phyloP scores from a whole-genome alignment of 306 rosid genomes.

The Dalbergia cochinchinensis region DNA sequence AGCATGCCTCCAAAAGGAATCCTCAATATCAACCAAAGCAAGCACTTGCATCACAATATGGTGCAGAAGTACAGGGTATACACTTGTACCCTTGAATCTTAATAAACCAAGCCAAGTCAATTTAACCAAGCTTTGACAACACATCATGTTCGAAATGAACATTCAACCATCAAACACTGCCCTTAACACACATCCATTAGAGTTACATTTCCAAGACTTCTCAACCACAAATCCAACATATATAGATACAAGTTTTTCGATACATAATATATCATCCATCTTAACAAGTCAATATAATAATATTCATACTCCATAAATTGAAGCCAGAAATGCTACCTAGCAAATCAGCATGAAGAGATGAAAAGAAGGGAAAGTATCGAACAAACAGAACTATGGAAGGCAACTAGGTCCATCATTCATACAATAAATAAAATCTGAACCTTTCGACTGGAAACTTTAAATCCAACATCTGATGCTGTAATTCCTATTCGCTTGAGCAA shows the following conservation, averaged over 20 bases:
- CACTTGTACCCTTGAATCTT: neutral
- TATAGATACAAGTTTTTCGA: neutral
- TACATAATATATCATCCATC: neutral
- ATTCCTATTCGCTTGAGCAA: conserved; percentile 89
- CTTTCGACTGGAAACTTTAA: conserved; percentile 98
- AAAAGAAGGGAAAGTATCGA: conserved; percentile 26
- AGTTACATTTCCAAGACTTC: conserved; percentile 5
- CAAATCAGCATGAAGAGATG: neutral
- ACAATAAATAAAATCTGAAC: conserved; percentile 51
- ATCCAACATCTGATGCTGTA: conserved; percentile 91
- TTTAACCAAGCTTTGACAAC: conserved; percentile 31
- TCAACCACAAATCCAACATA: conserved; percentile 28
- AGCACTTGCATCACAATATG: conserved; percentile 25
- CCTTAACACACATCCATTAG: conserved; percentile 28
- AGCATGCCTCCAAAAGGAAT: conserved; percentile 32
- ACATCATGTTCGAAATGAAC: conserved; percentile 25
- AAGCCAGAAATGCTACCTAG: conserved; percentile 29
- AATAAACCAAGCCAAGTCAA: conserved; percentile 25
- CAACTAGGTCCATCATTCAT: conserved; percentile 32
- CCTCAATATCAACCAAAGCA: conserved; percentile 36
- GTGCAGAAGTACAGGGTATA: conserved; percentile 1
- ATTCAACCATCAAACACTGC: conserved; percentile 24
- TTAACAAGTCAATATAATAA: conserved; percentile 17
- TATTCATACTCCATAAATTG: conserved; percentile 4
- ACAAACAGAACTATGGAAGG: conserved; percentile 12